Conservation (phyloP, 2,329 filamentous ascomycete species). For the Calonectria pseudoturangicola region DNA sequence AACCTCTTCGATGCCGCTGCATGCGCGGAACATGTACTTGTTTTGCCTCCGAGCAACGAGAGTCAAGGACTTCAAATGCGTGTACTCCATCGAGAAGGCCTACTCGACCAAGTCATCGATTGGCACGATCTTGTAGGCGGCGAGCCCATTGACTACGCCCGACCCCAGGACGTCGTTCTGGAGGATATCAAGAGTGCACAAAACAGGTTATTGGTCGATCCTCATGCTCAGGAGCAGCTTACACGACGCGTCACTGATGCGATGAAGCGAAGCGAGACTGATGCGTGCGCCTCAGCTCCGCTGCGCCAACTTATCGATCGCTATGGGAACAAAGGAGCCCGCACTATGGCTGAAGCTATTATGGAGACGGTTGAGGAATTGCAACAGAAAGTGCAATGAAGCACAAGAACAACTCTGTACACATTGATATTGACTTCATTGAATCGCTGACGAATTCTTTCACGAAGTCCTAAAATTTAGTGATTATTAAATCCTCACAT, state of each 20-base stretch:
- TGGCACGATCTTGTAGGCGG: slow-evolving; percentile 1
- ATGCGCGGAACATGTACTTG: background rate
- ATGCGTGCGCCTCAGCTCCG: background rate
- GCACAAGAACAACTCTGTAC: too few species aligned
- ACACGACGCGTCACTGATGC: background rate
- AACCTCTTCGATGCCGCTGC: slow-evolving; percentile 4
- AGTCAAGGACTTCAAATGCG: slow-evolving; percentile 1
- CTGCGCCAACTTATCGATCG: background rate
- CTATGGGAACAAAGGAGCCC: background rate
- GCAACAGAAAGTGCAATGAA: too few species aligned
- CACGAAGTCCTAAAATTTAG: too few species aligned
- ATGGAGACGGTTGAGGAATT: background rate
- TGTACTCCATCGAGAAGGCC: background rate
- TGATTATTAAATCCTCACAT: too few species aligned
- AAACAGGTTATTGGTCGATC: background rate
- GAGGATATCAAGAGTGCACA: background rate
- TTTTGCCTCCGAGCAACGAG: background rate
- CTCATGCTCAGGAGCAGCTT: background rate
- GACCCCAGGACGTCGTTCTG: background rate
- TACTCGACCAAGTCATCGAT: slow-evolving; percentile 6
- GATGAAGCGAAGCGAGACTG: background rate
- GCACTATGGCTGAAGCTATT: background rate
- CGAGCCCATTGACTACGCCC: background rate
- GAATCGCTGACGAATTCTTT: too few species aligned
- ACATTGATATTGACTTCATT: too few species aligned